Evolutionary conservation across 225 moss, liverwort and hornwort species (phyloP), one percentile per base, ranked within the genome.

Genomic region (Polytrichum formosum): DNA sequence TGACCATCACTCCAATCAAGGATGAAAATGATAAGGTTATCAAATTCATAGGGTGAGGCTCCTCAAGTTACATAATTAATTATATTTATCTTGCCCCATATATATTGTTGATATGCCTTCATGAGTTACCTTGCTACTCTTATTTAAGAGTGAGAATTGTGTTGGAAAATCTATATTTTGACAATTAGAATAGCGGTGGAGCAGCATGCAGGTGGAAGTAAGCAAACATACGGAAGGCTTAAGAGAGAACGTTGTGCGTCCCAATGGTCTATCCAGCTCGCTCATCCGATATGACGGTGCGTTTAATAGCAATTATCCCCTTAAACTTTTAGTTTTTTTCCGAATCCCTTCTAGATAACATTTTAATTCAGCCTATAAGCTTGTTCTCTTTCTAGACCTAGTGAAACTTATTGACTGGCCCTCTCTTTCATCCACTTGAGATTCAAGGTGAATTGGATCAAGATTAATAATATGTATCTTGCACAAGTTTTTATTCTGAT

Each of bases 171-270:
- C 0, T 35, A 9, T 2, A 46, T 46, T 46, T 46, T 46, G 46
- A 46, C 46, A 16, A 46, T 46, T 46, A 46, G 46, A 46, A 4
- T 37, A 46, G 46, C 1, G 46, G 16, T 13, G 46, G 46, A 76
- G 71, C 89, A 95, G 92, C 83, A 91, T 94, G 92, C 96, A 97
- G 84, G 91, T 88, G 78, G 96, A 97, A 67, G 96, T 97, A 59
- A 97, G 96, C 78, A 91, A 97, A 73, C 82, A 86, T 68, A 91
- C 92, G 2, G 94, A 94, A 81, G 96, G 90, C 70, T 58, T 70
- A 59, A 88, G 86, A 77, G 83, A 89, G 56, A 83, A 76, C 18
- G 84, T 79, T 55, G 63, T 84, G 6, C 94, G 94, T 29, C 92
- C 94, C 18, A 97, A 92, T n/a, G 94, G 94, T 67, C 80, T 97